Conservation (phyloP, 495 filamentous ascomycete genomes). For the Talaromyces borbonicus region DNA sequence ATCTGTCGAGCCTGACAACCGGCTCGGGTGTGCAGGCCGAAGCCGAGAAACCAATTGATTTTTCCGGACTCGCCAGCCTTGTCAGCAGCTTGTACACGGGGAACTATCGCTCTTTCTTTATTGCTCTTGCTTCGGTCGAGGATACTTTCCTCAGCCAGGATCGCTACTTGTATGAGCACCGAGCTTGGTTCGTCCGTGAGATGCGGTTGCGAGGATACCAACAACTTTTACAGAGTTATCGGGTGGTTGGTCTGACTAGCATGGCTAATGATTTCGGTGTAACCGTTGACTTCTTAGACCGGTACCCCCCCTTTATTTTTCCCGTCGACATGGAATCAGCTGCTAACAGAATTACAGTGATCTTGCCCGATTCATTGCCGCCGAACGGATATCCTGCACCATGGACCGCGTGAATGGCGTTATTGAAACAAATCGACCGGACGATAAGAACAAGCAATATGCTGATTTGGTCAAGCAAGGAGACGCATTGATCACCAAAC, state of each 20-base stretch:
- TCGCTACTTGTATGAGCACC: conserved; percentile 88
- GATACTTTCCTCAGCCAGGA: conserved; percentile 89
- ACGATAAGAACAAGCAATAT: conserved; percentile 99
- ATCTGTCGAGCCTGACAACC: conserved; percentile 70
- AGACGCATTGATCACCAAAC: conserved; percentile 92
- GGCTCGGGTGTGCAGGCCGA: conserved; percentile 59
- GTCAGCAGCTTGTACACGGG: conserved; percentile 88
- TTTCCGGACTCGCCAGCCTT: conserved; percentile 70
- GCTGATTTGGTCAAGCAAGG: conserved; percentile 94
- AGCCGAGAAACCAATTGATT: conserved; percentile 66
- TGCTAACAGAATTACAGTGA: conserved; percentile 49
- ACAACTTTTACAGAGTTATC: conserved; percentile 94
- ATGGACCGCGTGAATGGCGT: conserved; percentile 96
- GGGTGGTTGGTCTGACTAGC: conserved; percentile 86
- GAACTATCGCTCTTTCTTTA: conserved; percentile 88
- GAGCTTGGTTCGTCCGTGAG: conserved; percentile 91
- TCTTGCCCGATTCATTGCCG: conserved; percentile 93
- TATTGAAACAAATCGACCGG: conserved; percentile 94
- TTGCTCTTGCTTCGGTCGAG: conserved; percentile 82
- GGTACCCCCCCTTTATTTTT: conserved; percentile 39
- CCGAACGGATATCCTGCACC: conserved; percentile 84
- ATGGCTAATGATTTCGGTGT: conserved; percentile 97
- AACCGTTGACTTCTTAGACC: conserved; percentile 88
- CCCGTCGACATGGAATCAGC: conserved; percentile 8
- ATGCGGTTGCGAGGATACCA: conserved; percentile 94